Conservation (phyloP, 2,329 filamentous ascomycete species). For the Ophiostoma quercus region DNA sequence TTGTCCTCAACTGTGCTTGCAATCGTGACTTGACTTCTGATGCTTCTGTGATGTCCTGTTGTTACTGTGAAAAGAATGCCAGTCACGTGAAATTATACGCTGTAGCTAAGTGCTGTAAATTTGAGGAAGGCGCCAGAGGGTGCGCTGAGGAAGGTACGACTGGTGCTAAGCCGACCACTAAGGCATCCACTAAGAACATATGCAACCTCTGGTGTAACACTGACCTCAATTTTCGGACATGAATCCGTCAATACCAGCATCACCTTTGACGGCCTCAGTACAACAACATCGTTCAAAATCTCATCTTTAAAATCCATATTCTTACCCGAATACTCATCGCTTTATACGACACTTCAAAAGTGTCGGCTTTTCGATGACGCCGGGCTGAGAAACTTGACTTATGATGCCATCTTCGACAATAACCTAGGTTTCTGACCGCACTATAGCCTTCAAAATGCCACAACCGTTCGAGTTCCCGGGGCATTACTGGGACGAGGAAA, state of each 20-base stretch:
- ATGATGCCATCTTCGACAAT: background rate
- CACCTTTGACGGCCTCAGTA: background rate
- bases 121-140: background rate
- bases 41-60: background rate
- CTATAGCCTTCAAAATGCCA: conserved; percentile 19
- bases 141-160: background rate
- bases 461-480: conserved; percentile 43
- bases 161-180: background rate
- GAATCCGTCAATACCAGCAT: background rate
- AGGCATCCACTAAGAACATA: background rate
- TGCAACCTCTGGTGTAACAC: background rate
- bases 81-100: background rate
- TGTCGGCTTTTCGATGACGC: background rate
- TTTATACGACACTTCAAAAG: too few species aligned
- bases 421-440: background rate
- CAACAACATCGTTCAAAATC: background rate
- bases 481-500: conserved; percentile 52
- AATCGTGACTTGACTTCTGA: background rate
- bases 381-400: background rate
- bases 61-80: background rate
- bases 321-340: background rate
- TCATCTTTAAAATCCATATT: background rate
- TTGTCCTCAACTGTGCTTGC: background rate
- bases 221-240: background rate
- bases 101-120: background rate